These are phyloP conservation scores for Saccharum officinarum DNA, from an alignment of 176 grass and related monocot species.

Conservation along the genomic window DNA sequence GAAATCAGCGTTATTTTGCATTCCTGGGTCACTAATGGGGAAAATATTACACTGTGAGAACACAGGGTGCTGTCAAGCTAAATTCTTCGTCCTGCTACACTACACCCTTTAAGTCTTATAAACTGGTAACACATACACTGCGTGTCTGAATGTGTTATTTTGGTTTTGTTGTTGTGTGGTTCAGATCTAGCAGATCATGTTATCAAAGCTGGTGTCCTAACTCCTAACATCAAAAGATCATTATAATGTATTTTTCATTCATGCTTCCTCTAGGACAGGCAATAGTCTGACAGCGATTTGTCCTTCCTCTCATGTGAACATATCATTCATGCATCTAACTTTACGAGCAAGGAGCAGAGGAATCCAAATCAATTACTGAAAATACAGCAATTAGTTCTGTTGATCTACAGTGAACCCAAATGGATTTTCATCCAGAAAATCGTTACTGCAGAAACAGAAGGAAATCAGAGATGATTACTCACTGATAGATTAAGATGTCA, in stretches of 20 bases:
- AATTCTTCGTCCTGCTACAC: neutral
- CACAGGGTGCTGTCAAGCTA: neutral
- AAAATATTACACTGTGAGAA: neutral
- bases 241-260: constrained; percentile 1
- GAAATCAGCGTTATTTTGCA: neutral
- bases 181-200: constrained; percentile 11
- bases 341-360: neutral
- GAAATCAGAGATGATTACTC: constrained; percentile 31
- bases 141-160: neutral
- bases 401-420: neutral
- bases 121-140: neutral
- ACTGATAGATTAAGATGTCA: constrained; percentile 64
- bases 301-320: constrained; percentile 6
- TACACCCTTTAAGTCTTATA: neutral
- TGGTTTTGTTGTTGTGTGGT: neutral
- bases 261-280: neutral
- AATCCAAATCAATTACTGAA: neutral
- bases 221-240: neutral
- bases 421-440: constrained; percentile 1
- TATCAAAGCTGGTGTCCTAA: constrained; percentile 4
- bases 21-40: neutral
- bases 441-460: neutral
- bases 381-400: neutral
- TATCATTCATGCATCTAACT: neutral
- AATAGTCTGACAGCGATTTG: neutral